Evolutionary conservation across 495 filamentous ascomycete genomes (phyloP).

Genomic region (Talaromyces thailandensis): DNA sequence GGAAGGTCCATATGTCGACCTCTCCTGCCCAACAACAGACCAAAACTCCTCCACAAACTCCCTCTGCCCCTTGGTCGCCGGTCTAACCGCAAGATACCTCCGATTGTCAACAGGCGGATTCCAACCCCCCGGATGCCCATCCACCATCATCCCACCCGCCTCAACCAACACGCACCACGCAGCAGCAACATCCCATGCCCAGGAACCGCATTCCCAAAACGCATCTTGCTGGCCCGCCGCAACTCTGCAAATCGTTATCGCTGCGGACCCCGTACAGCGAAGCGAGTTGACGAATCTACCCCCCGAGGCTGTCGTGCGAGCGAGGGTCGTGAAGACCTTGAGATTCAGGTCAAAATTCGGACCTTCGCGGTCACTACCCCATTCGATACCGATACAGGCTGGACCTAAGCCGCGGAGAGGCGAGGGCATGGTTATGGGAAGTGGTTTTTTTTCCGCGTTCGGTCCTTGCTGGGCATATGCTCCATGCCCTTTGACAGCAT

Average conservation of each 20-base stretch:
- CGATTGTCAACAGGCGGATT: slow-evolving; percentile 62
- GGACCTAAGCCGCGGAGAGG: neutral
- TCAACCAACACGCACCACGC: slow-evolving; percentile 42
- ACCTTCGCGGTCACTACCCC: neutral
- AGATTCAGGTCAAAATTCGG: neutral
- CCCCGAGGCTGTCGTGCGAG: neutral
- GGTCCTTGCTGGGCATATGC: neutral
- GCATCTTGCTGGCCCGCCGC: neutral
- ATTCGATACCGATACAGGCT: neutral
- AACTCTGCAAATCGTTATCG: neutral
- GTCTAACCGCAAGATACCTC: slow-evolving; percentile 69
- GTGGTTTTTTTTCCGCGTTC: neutral
- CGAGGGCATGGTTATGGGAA: neutral
- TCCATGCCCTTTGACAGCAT: neutral
- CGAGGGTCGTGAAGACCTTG: neutral
- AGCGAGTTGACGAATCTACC: neutral
- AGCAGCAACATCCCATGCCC: neutral
- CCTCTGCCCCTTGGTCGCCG: slow-evolving; percentile 54
- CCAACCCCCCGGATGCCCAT: slow-evolving; percentile 73
- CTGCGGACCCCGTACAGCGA: neutral
- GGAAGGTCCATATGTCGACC: neutral
- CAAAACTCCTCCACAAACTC: slow-evolving; percentile 81
- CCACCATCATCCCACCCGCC: slow-evolving; percentile 71
- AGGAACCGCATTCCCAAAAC: neutral
- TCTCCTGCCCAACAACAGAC: slow-evolving; percentile 13